These are phyloP conservation scores for Populus simonii DNA, from an alignment of 345 rosid genomes.

Conservation along the genomic window DNA sequence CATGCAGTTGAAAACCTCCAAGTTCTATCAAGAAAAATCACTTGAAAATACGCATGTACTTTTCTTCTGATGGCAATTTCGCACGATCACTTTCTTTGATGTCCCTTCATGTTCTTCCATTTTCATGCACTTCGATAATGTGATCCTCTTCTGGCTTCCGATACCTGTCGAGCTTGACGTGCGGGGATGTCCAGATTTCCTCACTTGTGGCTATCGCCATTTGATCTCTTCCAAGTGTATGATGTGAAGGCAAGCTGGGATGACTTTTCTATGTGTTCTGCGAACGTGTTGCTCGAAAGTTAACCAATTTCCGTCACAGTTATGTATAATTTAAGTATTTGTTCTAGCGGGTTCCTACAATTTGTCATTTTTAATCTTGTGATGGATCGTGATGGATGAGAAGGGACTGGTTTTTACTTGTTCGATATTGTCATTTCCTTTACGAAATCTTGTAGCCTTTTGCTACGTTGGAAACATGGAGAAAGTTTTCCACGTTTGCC, in stretches of 20 bases:
- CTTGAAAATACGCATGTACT: not conserved
- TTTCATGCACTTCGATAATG: slow-evolving; percentile 7
- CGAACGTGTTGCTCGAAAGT: slow-evolving; percentile 4
- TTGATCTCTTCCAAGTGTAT: not conserved
- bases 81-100: slow-evolving; percentile 21
- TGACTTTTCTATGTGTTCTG: not conserved
- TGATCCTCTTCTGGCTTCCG: slow-evolving; percentile 21
- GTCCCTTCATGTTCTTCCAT: not conserved
- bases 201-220: not conserved
- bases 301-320: not conserved
- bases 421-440: not conserved
- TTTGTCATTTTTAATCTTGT: not conserved
- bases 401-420: not conserved
- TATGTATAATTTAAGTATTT: not conserved
- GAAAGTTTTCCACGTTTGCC: too few species aligned
- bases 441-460: not conserved
- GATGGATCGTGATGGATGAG: not conserved
- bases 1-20: slow-evolving; percentile 1
- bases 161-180: not conserved
- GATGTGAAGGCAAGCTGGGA: not conserved
- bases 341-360: too few species aligned
- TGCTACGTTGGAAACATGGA: not conserved
- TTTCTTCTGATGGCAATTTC: slow-evolving; percentile 10
- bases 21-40: not conserved
- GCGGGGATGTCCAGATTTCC: slow-evolving; percentile 8